A percentile compares a stretch with the other conserved stretches of the same genome.
Evolutionary conservation across 768 basidiomycete genomes (phyloP).

Genomic region (Chalciporus sphaerocephalus): DNA sequence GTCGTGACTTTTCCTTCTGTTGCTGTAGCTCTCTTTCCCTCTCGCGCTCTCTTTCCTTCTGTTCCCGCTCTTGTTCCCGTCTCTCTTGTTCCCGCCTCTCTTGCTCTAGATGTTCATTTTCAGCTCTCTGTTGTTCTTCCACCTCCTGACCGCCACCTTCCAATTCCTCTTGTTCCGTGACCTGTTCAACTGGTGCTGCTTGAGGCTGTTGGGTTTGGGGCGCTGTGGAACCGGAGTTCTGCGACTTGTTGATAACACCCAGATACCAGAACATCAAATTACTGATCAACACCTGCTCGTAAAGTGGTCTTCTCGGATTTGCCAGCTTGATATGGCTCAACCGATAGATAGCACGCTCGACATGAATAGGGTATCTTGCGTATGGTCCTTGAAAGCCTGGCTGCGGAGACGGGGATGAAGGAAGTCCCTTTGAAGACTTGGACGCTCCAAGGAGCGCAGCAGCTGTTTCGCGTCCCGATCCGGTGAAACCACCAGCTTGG

Average conservation of each 20-base stretch:
- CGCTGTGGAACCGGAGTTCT: conserved; percentile 41
- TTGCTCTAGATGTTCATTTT: conserved; percentile 43
- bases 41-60: conserved; percentile 28
- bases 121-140: conserved; percentile 37
- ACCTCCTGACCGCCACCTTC: conserved; percentile 37
- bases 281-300: conserved; percentile 92
- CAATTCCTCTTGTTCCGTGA: conserved; percentile 33
- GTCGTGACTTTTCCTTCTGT: conserved; percentile 38
- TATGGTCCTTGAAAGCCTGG: conserved; percentile 40
- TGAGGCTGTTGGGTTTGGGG: conserved; percentile 22
- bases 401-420: conserved; percentile 57
- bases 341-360: conserved; percentile 96
- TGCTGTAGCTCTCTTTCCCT: conserved; percentile 32
- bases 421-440: conserved; percentile 68
- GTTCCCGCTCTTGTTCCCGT: conserved; percentile 53
- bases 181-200: conserved; percentile 25
- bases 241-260: conserved; percentile 92
- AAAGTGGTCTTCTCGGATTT: conserved; percentile 91
- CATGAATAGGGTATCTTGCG: conserved; percentile 94
- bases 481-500: conserved; percentile 30
- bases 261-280: conserved; percentile 99
- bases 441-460: conserved; percentile 81
- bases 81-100: conserved; percentile 63
- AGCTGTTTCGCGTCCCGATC: conserved; percentile 80
- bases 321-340: conserved; percentile 98